Evolutionary conservation across 2,329 filamentous ascomycete genomes (phyloP), one percentile per base, ranked within the genome.

Genomic region (Macroventuria anomochaeta): DNA sequence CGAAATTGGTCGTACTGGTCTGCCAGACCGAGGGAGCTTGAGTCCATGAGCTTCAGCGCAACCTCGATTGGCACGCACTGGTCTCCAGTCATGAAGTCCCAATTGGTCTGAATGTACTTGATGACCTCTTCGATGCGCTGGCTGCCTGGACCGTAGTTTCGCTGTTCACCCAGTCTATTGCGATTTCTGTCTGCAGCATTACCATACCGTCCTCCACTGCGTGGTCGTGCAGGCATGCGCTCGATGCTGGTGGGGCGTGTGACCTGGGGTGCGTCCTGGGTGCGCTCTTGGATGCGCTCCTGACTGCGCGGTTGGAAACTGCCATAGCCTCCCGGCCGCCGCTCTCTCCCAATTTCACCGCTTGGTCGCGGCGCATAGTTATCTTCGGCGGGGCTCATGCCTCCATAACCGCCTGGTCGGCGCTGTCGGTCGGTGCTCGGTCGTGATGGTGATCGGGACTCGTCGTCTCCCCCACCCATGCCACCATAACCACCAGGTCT

Each of bases 21-120:
- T 39, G 93, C 93, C 58, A 95, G 86, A 17, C 95, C 95, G 49
- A 99, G 86, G 5, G 93, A 97, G 79, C 93, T 97, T 43, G 85
- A 87, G 76, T 99, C 95, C 78, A 97, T 90, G 59, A 99, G 82
- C 76, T 97, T 93, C 39, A 99, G 82, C n/a, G 93, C 91, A 46
- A 97, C 85, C 75, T 97, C 93, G 29, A 97, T 91, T 2, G 95
- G 95, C 26, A 97, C 86, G 71, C 93, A 97, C 69, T 95, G 88
- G 58, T 88, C 88, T 65, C 89, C 84, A 60, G 90, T 91, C 89
- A 99, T 95, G 63, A 92, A 89, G 36, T 90, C 88, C 93, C 95
- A 99, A 70, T 96, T 91, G 52, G 84, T 79, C 71, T 93, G 88
- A 68, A 99, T 96, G 63, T 90, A 87, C 62, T 91, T 87, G 41